Base-by-base conservation (phyloP, 2,329 filamentous ascomycete species). In the Periconia macrospinosa region DNA sequence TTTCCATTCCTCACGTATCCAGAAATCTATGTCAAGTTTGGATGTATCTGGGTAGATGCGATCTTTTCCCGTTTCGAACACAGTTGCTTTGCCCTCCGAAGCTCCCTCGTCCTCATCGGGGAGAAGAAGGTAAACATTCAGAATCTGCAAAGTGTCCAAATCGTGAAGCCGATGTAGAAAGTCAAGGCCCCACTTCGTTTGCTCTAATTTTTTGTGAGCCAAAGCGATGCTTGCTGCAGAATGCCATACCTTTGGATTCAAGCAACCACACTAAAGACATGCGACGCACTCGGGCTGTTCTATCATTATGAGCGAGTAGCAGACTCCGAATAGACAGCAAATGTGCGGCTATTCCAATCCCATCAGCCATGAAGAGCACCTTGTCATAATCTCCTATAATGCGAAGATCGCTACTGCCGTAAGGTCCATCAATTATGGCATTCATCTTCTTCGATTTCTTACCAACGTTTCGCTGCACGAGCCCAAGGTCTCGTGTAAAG, bases 261-360 rank as follows among this genome's bases (percentile, higher is more conserved):
- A 59, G 35, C 6, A 53, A 11, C 56, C 47, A 59, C 1, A 56
- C 14, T 13, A 59, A 6, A 13, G 56, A 54, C 7, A 59, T 10
- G 14, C 52, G 30, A 27, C 52, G 42, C 3, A 59, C 47, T 8
- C 54, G 49, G 19, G 54, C 49, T 37, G 45, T 59, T n/a, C 54
- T 14, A 9, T 44, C 30, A n/a, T 54, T 20, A 35, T 59, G 47
- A 10, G 51, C 46, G 7, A 52, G 14, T 18, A 59, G 27, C 23
- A 59, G 41, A 17, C 52, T 19, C 19, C 44, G 30, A 30, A 48
- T 43, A 14, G 44, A 40, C 19, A 52, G 30, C 5, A 59, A 20
- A 50, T 56, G 52, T 8, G 51, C 47, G 10, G 51, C 40, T 35
- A 59, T 52, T 1, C 56, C 52, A 17, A 54, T 50, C 10, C 56